Base-by-base conservation (phyloP, 176 grass and related monocot genomes). In the Oryza brachyantha region DNA sequence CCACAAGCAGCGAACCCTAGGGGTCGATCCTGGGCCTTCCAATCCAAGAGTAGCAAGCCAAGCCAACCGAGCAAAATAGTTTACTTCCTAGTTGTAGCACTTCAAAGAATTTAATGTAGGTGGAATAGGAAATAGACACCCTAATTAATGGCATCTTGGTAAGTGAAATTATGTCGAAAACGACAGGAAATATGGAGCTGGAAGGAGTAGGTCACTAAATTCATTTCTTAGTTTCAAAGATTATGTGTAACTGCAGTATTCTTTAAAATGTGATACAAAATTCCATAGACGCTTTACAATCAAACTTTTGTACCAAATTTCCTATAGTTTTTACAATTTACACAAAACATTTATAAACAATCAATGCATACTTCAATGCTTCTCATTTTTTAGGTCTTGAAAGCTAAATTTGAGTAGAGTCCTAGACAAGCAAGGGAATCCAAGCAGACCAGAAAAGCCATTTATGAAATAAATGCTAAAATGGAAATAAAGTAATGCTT, bases 381-480 rank as follows among this genome's bases (percentile, higher is more conserved):
- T 62, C 19, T 38, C 25, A 70, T 3, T 2, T 75, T 66, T 31
- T 75, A 58, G 34, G 21, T 79, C 55, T 32, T 25, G 39, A 14
- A 68, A 67, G 28, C 19, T 67, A 67, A 76, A 59, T 68, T 54
- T 55, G 41, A 84, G 50, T 31, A 41, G 8, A 79, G 43, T 34
- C n/a, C 54, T 70, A 70, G 55, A 75, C 1, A 36, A 75, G 41
- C 9, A 63, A 64, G 41, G 54, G 65, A 72, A 84, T 70, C 75
- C 55, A 80, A 21, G 43, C 2, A 29, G 7, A 43, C 43, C 54
- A 45, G 27, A 84, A 84, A 76, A 58, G 21, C 13, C 29, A 10
- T 37, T 66, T 43, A 52, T 52, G 19, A 52, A 52, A 52, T 52
- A 52, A 52, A 52, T 52, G 48, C 19, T 52, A 52, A 80, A 24